A percentile compares a stretch with the other conserved stretches of the same genome.
Evolutionary conservation across 345 rosid species (phyloP).

Genomic region (Syzygium jambos): DNA sequence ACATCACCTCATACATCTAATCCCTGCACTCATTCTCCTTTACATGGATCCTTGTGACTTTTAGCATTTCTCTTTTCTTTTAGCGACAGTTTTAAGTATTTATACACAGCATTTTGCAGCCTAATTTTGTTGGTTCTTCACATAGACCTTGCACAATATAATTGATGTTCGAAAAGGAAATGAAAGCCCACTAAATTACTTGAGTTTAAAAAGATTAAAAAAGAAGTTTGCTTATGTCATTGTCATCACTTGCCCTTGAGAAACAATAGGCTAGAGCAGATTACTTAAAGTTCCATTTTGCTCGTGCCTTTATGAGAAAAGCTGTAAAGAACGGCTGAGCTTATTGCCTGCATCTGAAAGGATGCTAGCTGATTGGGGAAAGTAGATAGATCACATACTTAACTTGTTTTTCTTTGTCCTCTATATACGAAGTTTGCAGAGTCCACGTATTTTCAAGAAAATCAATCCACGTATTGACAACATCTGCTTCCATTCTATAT

Average conservation of each 20-base stretch:
- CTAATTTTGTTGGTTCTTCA: not conserved
- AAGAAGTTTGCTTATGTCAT: not conserved
- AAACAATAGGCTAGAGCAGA: not conserved
- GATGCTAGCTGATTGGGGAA: not conserved
- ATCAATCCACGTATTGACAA: slow-evolving; percentile 57
- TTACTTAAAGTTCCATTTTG: not conserved
- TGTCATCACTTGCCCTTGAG: not conserved
- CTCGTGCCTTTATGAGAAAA: not conserved
- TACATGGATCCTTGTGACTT: not conserved
- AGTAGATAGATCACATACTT: slow-evolving; percentile 43
- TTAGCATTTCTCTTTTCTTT: not conserved
- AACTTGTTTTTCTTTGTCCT: slow-evolving; percentile 56
- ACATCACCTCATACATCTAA: not conserved
- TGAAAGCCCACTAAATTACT: not conserved
- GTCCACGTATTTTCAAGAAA: slow-evolving; percentile 64
- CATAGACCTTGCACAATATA: not conserved
- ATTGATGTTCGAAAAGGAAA: not conserved
- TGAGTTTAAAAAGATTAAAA: not conserved
- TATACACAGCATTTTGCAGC: not conserved
- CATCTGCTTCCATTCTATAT: slow-evolving; percentile 68
- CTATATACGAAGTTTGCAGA: slow-evolving; percentile 35
- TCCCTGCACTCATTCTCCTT: not conserved
- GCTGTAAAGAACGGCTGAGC: not conserved
- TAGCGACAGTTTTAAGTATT: not conserved
- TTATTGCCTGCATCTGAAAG: not conserved